Conservation (phyloP, 805 yeast genomes). For the Candida cerambycidarum region DNA sequence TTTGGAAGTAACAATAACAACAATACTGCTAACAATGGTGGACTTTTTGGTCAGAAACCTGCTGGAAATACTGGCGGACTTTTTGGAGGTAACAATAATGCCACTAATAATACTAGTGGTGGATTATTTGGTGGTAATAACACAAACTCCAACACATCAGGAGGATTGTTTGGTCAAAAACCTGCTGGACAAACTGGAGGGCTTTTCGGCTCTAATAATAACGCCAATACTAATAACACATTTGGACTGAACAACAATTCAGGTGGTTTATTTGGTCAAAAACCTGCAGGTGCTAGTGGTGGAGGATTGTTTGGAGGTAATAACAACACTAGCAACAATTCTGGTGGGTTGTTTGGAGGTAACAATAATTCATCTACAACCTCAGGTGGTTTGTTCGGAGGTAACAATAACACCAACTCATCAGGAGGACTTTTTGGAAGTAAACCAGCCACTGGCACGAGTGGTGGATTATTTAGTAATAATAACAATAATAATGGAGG, state of each 20-base stretch:
- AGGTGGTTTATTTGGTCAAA: constrained; percentile 27
- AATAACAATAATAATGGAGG: constrained; percentile 17
- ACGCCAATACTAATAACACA: constrained; percentile 11
- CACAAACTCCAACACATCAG: constrained; percentile 29
- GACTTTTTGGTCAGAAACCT: constrained; percentile 21
- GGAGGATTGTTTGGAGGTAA: constrained; percentile 27
- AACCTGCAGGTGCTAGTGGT: constrained; percentile 26
- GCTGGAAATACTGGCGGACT: constrained; percentile 22
- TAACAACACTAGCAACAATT: constrained; percentile 11
- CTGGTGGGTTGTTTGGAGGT: constrained; percentile 26
- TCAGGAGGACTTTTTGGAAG: constrained; percentile 28
- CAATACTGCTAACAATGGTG: constrained; percentile 18
- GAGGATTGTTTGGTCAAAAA: constrained; percentile 46
- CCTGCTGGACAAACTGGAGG: constrained; percentile 20
- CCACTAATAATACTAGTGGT: constrained; percentile 16
- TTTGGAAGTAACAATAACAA: constrained; percentile 11
- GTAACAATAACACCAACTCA: constrained; percentile 16
- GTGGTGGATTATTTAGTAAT: constrained; percentile 44
- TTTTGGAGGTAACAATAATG: constrained; percentile 32
- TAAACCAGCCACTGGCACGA: constrained; percentile 8
- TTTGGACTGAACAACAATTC: constrained; percentile 17
- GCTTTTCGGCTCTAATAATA: constrained; percentile 15
- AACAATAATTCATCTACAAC: constrained; percentile 16
- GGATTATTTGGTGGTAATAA: constrained; percentile 25
- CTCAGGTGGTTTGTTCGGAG: constrained; percentile 39